phyloP scores from a whole-genome alignment of 306 rosid genomes.

The Albizia julibrissin region DNA sequence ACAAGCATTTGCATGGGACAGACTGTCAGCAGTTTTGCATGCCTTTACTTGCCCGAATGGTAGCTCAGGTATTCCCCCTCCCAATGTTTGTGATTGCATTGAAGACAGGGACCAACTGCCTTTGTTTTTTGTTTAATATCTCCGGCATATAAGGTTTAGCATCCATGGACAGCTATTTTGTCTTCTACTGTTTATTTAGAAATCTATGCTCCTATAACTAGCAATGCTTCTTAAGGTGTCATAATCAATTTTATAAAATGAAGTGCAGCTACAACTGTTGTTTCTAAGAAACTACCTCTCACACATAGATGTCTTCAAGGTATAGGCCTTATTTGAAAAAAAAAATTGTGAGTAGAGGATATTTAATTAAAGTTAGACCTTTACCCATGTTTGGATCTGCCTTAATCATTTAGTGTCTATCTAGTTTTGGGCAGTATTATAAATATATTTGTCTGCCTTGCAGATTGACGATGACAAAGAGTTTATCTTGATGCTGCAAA shows the following conservation, averaged over 20 bases:
- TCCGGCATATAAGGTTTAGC: conserved; percentile 22
- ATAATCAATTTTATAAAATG: not conserved
- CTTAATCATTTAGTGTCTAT: conserved; percentile 25
- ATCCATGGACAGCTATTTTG: conserved; percentile 12
- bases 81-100: conserved; percentile 12
- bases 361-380: too few species aligned
- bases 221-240: not conserved
- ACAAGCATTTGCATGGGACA: conserved; percentile 56
- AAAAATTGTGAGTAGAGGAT: not conserved
- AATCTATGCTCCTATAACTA: not conserved
- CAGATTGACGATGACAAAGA: conserved; percentile 75
- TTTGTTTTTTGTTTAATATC: not conserved
- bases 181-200: conserved; percentile 16
- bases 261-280: not conserved
- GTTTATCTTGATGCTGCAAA: conserved; percentile 65
- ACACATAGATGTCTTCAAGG: not conserved
- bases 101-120: conserved; percentile 1
- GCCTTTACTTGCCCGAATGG: conserved; percentile 86
- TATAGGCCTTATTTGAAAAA: not conserved
- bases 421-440: conserved; percentile 14
- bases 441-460: conserved; percentile 26
- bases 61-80: conserved; percentile 70
- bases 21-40: conserved; percentile 76
- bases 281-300: not conserved
- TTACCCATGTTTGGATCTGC: too few species aligned